Percentiles rank a stretch among this genome's conserved stretches.
Evolutionary conservation across 2,329 filamentous ascomycete genomes (phyloP).

Genomic region (Teratosphaeria destructans): DNA sequence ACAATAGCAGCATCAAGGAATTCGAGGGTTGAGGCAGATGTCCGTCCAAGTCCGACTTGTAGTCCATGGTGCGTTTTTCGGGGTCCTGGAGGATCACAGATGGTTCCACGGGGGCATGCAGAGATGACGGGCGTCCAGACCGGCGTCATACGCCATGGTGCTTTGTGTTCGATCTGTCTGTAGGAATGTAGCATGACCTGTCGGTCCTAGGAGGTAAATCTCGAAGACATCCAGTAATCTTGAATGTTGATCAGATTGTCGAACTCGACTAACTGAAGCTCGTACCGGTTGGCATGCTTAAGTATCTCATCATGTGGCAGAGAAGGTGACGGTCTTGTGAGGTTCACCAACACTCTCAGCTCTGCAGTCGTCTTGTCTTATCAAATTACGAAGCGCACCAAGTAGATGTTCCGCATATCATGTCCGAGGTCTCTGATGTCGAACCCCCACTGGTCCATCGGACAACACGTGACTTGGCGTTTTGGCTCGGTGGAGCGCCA

Average conservation of each 20-base stretch:
- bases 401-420: background rate
- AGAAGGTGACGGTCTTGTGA: background rate
- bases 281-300: background rate
- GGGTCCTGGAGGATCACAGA: background rate
- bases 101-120: background rate
- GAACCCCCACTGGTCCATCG: too few species aligned
- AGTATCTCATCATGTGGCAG: background rate
- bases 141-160: background rate
- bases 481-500: too few species aligned
- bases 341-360: too few species aligned
- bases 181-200: background rate
- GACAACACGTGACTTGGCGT: too few species aligned
- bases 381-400: background rate
- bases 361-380: background rate
- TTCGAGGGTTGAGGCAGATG: conserved; percentile 39
- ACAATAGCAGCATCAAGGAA: conserved; percentile 48
- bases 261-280: too few species aligned
- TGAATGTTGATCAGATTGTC: too few species aligned
- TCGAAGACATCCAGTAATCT: background rate
- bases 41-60: background rate
- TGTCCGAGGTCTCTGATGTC: background rate
- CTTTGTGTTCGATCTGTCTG: background rate
- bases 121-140: background rate
- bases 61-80: background rate
- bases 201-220: background rate